phyloP scores from a whole-genome alignment of 1,284 basidiomycete genomes.

The Cryptococcus jaspeensis region DNA sequence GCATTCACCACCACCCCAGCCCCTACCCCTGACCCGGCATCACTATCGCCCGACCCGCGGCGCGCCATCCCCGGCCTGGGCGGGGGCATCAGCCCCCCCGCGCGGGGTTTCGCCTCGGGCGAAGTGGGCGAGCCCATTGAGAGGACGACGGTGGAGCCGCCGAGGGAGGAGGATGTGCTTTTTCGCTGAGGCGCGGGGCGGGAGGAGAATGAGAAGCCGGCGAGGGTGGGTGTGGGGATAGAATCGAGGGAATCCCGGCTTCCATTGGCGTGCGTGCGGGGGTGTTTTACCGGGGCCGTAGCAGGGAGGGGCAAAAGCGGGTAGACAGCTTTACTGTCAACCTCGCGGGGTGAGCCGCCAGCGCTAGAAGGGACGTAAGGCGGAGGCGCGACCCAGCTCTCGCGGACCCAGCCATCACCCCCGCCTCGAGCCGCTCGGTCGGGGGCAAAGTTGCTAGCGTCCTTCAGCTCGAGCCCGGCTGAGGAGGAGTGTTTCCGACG shows the following conservation, averaged over 20 bases:
- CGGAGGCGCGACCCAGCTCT: constrained; percentile 25
- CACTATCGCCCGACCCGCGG: background rate
- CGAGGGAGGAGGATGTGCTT: background rate
- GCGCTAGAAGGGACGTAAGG: constrained; percentile 19
- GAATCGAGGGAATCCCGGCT: constrained; percentile 15
- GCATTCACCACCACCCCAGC: background rate
- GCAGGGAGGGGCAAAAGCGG: no score
- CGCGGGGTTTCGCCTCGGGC: background rate
- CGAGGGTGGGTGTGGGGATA: constrained; percentile 11
- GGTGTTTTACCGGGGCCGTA: background rate
- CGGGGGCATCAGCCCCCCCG: constrained; percentile 14
- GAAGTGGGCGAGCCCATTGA: constrained; percentile 6
- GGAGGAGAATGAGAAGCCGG: constrained; percentile 3
- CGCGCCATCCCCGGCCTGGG: constrained; percentile 16
- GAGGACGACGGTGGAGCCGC: constrained; percentile 3
- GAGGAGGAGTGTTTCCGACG: constrained; percentile 1
- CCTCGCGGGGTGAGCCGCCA: no score
- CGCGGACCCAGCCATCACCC: constrained; percentile 4
- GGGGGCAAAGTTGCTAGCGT: constrained; percentile 1
- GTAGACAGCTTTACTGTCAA: no score
- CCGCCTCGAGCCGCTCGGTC: constrained; percentile 1
- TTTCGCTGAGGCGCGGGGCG: background rate
- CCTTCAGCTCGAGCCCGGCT: constrained; percentile 5
- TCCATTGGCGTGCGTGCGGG: background rate
- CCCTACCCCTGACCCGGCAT: background rate